Evolutionary conservation across 2,329 filamentous ascomycete species (phyloP).

Genomic region (Coniochaeta pulveracea): DNA sequence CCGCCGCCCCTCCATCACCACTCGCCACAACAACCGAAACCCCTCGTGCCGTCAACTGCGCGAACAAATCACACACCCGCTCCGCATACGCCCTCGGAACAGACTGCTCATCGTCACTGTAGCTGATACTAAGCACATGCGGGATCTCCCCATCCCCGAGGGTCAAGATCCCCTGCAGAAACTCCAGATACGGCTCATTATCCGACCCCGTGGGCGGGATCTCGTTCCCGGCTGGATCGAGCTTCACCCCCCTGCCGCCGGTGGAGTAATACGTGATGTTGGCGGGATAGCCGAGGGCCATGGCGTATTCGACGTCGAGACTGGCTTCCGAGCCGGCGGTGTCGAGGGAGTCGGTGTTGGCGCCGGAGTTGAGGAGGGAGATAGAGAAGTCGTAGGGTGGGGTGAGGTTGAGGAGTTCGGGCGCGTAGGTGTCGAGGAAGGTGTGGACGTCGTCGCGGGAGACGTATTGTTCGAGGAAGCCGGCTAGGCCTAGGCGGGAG

Average conservation of each 20-base stretch:
- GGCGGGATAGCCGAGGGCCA: slow-evolving; percentile 31
- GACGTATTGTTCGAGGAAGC: slow-evolving; percentile 37
- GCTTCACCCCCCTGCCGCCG: slow-evolving; percentile 29
- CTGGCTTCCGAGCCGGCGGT: slow-evolving; percentile 31
- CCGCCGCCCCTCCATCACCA: slow-evolving; percentile 37
- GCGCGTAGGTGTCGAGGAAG: slow-evolving; percentile 25
- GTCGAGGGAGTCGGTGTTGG: slow-evolving; percentile 21
- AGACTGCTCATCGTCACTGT: slow-evolving; percentile 45
- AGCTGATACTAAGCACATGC: slow-evolving; percentile 45
- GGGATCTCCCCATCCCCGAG: slow-evolving; percentile 33
- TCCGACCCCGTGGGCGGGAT: slow-evolving; percentile 18
- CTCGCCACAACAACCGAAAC: slow-evolving; percentile 37
- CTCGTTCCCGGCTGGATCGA: slow-evolving; percentile 24
- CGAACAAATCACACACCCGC: slow-evolving; percentile 40
- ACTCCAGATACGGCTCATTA: slow-evolving; percentile 48
- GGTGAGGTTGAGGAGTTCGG: slow-evolving; percentile 20
- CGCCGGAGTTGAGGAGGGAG: slow-evolving; percentile 29
- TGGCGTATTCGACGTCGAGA: slow-evolving; percentile 36
- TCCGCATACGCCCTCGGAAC: slow-evolving; percentile 39
- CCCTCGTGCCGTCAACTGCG: slow-evolving; percentile 39
- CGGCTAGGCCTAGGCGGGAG: slow-evolving; percentile 32
- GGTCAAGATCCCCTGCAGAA: slow-evolving; percentile 36
- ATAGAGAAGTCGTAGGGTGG: slow-evolving; percentile 21
- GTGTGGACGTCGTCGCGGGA: slow-evolving; percentile 27
- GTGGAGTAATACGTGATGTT: slow-evolving; percentile 32